phyloP scores from a whole-genome alignment of 2,329 filamentous ascomycete species.

The Cladophialophora yegresii region DNA sequence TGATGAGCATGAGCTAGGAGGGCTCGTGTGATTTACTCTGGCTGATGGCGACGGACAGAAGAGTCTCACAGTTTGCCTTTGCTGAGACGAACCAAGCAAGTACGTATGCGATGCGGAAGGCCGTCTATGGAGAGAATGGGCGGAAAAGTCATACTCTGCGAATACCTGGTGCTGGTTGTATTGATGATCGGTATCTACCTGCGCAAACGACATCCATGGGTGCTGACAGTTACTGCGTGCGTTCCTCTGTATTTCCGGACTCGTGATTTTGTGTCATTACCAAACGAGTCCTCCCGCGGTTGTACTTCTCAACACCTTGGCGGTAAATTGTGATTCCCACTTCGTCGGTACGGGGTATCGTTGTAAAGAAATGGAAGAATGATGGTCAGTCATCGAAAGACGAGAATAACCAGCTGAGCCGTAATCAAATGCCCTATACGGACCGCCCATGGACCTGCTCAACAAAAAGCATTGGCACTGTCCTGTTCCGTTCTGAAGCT shows the following conservation, averaged over 20 bases:
- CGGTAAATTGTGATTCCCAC: neutral
- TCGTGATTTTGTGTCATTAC: neutral
- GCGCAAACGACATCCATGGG: neutral
- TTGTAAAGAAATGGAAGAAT: no score
- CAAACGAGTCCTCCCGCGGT: neutral
- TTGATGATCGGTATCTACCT: constrained; percentile 7
- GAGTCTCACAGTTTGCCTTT: neutral
- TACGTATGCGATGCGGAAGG: neutral
- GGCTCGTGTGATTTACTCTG: neutral
- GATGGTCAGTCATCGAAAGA: no score
- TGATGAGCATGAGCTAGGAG: constrained; percentile 19
- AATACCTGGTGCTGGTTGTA: constrained; percentile 3
- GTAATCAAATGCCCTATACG: no score
- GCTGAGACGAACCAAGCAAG: neutral
- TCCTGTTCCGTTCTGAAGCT: no score
- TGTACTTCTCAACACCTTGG: neutral
- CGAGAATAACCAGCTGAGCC: no score
- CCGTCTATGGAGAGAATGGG: neutral
- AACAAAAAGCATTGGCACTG: no score
- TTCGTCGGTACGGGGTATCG: no score
- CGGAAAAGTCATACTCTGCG: neutral
- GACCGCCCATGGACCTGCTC: no score
- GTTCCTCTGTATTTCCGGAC: neutral
- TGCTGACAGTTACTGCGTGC: neutral
- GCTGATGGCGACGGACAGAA: neutral